phyloP scores from a whole-genome alignment of 371 early-diverging fungal genomes.

The Fennellomyces sp. region DNA sequence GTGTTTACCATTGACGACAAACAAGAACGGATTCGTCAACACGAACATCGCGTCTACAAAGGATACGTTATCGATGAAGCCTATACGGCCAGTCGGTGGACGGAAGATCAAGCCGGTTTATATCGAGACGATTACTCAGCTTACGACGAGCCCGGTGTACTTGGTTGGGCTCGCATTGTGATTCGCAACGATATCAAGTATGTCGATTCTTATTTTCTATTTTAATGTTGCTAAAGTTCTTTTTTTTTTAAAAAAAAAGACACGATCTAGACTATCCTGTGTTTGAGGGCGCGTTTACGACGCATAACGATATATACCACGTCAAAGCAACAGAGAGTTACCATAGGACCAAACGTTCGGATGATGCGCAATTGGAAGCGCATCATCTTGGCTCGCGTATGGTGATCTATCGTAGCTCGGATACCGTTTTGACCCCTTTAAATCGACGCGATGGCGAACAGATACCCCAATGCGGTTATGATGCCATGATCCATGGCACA shows the following conservation, averaged over 20 bases:
- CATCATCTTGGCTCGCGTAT: slow-evolving; percentile 34
- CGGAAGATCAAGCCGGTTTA: slow-evolving; percentile 33
- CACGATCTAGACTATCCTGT: slow-evolving; percentile 43
- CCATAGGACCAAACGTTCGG: slow-evolving; percentile 56
- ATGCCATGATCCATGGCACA: slow-evolving; percentile 17
- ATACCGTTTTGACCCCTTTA: slow-evolving; percentile 31
- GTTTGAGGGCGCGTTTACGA: slow-evolving; percentile 70
- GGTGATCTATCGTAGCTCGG: slow-evolving; percentile 75
- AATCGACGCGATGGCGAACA: slow-evolving; percentile 12
- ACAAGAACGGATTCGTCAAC: slow-evolving; percentile 21
- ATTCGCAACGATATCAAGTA: slow-evolving; percentile 57
- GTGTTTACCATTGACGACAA: slow-evolving; percentile 29
- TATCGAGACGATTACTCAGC: slow-evolving; percentile 28
- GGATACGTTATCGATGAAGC: slow-evolving; percentile 36
- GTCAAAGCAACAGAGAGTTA: slow-evolving; percentile 66
- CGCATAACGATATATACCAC: slow-evolving; percentile 62
- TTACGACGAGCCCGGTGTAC: slow-evolving; percentile 35
- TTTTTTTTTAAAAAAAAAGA: slow-evolving; percentile 10
- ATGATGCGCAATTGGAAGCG: slow-evolving; percentile 52
- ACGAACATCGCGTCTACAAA: slow-evolving; percentile 41
- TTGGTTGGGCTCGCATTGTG: slow-evolving; percentile 76
- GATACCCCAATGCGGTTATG: slow-evolving; percentile 33
- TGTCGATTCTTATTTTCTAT: too few species aligned
- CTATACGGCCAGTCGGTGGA: slow-evolving; percentile 38
- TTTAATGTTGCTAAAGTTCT: background rate